Evolutionary conservation across 2,329 filamentous ascomycete genomes (phyloP).

Genomic region (Graphium sp.): DNA sequence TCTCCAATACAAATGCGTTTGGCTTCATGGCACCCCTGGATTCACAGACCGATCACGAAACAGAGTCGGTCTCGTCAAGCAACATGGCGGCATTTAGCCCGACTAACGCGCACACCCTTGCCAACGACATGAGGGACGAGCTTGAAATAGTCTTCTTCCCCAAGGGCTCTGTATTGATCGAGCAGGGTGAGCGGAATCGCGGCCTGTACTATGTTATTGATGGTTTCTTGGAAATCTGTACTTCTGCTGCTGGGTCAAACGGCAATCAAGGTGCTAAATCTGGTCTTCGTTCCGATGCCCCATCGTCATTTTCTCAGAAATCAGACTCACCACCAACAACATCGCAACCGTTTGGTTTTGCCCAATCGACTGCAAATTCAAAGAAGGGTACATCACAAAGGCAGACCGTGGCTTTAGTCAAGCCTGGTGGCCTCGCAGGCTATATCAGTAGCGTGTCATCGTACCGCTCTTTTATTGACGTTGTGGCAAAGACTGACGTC

Average conservation of each 20-base stretch:
- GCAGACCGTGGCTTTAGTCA: conserved; percentile 75
- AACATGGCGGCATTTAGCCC: conserved; percentile 42
- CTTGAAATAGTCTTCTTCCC: conserved; percentile 97
- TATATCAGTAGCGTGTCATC: conserved; percentile 92
- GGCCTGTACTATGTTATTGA: conserved; percentile 96
- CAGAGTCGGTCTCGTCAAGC: conserved; percentile 67
- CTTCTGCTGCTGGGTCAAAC: conserved; percentile 27
- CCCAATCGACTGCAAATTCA: conserved; percentile 8
- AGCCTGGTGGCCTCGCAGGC: conserved; percentile 83
- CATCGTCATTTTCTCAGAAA: not conserved
- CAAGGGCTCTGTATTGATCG: conserved; percentile 82
- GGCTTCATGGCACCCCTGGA: conserved; percentile 81
- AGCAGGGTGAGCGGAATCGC: conserved; percentile 92
- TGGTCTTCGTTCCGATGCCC: conserved; percentile 6
- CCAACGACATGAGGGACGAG: conserved; percentile 74
- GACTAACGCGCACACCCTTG: conserved; percentile 47
- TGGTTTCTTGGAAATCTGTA: conserved; percentile 85
- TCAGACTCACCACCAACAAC: no score
- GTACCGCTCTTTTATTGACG: conserved; percentile 90
- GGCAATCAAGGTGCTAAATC: conserved; percentile 4
- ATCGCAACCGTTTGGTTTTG: no score
- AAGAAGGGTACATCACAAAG: conserved; percentile 28
- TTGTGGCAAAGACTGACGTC: conserved; percentile 93
- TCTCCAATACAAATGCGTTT: conserved; percentile 58
- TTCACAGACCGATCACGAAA: conserved; percentile 60